Evolutionary conservation across 2,329 filamentous ascomycete genomes (phyloP), one percentile per base, ranked within the genome.

Genomic region (Macroventuria anomochaeta): DNA sequence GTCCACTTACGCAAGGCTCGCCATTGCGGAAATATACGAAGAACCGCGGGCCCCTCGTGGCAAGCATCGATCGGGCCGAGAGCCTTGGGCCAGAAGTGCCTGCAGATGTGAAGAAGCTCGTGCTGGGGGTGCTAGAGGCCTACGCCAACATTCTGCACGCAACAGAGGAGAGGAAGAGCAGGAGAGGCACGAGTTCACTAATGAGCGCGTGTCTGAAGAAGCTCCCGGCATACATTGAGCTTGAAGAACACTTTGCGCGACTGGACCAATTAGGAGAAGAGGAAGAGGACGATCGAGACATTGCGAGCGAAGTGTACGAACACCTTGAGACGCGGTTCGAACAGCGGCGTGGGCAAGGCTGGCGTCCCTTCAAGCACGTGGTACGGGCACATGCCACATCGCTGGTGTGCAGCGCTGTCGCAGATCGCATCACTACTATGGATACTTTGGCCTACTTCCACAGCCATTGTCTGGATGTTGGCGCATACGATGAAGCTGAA

Each of bases 331-430:
- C 63, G 10, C 58, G 58, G 3, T 71, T 76, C 44, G 74, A 74
- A 40, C 65, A 70, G 23, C 50, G 58, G 3, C 43, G 56, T 12
- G 71, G 69, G 12, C 61, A 68, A 21, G 75, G 73, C 17, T 79
- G 77, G 75, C 61, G 67, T 5, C 67, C 68, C 1, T 69, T 80
- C 42, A 73, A 73, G 23, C 69, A 76, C 20, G 69, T 77, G 1
- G 74, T 78, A 4, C 64, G 76, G 23, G 73, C 76, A 18, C 77
- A 79, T 63, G 75, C 68, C 1, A 67, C 78, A 2, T 63, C 69
- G 8, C 49, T 76, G 10, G 21, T 79, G 5, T 68, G 68, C 36
- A 64, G 70, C 44, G 76, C 76, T 7, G 64, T 79, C 39, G 52
- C 57, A 7, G 71, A 76, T 15, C 58, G 61, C 0, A 49, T 76